Evolutionary conservation across 2,329 filamentous ascomycete species (phyloP), one percentile per base, ranked within the genome.

Genomic region (Cladobotryum protrusum): DNA sequence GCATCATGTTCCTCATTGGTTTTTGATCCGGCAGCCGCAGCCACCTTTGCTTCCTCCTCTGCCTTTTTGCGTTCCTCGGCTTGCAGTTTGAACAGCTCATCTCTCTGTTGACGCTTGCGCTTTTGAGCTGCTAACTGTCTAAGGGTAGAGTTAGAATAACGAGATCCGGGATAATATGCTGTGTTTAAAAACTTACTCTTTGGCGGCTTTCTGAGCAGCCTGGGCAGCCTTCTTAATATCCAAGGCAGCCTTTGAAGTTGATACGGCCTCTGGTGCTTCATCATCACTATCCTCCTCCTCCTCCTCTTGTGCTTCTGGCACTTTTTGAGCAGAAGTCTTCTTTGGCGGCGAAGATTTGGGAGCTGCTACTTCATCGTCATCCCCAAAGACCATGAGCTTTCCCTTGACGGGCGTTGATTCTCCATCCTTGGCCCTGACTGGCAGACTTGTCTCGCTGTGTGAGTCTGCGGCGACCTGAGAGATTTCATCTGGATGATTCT

Each of bases 211-310:
- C 51, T 73, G 69, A 35, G 72, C 72, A 13, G 69, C 72, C 52
- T 75, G 69, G 1, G 71, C 68, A 3, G 72, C 71, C 56, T 74
- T 70, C 52, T 72, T 70, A 18, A 70, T 67, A 52, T 74, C 67
- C 13, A 67, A 70, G 1, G 76, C 77, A 3, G 72, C 76, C 43
- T 70, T 69, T 12, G 66, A 63, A 1, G 77, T 77, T 1, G 79
- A 81, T n/a, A 82, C 72, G 3, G 76, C 78, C 62, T 82, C 79
- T 8, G 79, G 79, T 0, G 78, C 78, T 43, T 76, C 78, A 47
- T 81, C 77, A 40, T 78, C 76, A 39, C 72, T 73, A 11, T 70
- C 69, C 3, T 72, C 71, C 1, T 68, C 68, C 7, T 68, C 65
- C 3, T 70, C 67, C 1, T 68, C 67, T 3, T 69, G 65, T 4